These are phyloP conservation scores for Tardiomyces digboiensis DNA, from an alignment of 1,139 yeast species.

Conservation along the genomic window DNA sequence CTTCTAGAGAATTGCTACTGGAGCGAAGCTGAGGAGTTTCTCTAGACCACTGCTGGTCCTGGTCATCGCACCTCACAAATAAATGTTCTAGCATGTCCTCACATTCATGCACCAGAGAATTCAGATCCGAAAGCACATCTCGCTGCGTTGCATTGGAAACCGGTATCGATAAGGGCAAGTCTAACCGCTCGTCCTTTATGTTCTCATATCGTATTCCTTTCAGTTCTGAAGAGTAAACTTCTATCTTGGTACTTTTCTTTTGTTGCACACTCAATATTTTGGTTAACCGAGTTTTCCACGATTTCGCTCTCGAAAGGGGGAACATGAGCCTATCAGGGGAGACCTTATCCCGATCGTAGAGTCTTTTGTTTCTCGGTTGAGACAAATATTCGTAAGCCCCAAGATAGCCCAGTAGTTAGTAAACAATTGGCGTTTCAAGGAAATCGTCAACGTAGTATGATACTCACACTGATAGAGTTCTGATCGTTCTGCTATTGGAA, in stretches of 20 bases:
- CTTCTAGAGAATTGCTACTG: not conserved
- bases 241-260: too few relatives aligned
- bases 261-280: too few relatives aligned
- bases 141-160: too few relatives aligned
- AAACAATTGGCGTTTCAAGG: too few relatives aligned
- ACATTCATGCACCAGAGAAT: not conserved
- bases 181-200: too few relatives aligned
- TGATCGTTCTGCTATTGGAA: not conserved
- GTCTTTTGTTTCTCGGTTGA: not conserved
- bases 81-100: not conserved
- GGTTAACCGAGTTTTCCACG: too few relatives aligned
- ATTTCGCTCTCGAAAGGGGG: not conserved
- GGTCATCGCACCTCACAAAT: not conserved
- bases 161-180: too few relatives aligned
- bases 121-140: not conserved
- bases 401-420: not conserved
- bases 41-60: not conserved
- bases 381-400: not conserved
- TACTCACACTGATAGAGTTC: not conserved
- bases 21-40: not conserved
- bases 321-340: not conserved
- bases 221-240: too few relatives aligned
- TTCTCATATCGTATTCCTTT: too few relatives aligned
- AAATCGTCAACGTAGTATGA: too few relatives aligned
- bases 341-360: not conserved